These are phyloP conservation scores for Medakamo hakoo DNA, from an alignment of 139 green algal species.

Conservation along the genomic window DNA sequence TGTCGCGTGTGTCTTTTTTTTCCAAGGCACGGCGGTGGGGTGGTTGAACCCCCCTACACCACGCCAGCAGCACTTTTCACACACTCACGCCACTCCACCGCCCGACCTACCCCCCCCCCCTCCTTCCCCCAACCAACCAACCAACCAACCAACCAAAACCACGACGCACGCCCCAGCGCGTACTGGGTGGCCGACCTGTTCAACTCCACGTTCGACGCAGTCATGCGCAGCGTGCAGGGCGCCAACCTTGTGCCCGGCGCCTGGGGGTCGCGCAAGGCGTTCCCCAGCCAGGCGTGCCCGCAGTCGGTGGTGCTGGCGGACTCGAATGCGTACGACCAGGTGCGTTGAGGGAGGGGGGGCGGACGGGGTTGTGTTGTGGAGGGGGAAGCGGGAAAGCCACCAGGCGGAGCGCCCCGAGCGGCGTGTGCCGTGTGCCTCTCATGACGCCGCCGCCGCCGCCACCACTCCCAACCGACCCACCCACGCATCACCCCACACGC, in stretches of 20 bases:
- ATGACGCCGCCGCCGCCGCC: neutral
- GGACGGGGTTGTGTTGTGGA: constrained; percentile 18
- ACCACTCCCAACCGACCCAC: neutral
- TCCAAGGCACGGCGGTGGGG: too few relatives aligned
- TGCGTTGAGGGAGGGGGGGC: neutral
- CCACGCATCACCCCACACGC: too few relatives aligned
- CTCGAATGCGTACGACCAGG: too few relatives aligned
- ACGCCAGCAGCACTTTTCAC: too few relatives aligned
- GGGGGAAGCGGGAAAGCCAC: constrained; percentile 5
- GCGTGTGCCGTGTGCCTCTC: constrained; percentile 19
- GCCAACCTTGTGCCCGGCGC: neutral
- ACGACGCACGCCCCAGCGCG: neutral
- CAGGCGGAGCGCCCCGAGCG: constrained; percentile 23
- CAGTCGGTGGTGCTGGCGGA: too few relatives aligned
- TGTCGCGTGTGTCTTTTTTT: too few relatives aligned
- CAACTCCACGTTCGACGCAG: neutral
- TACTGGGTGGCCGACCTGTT: neutral
- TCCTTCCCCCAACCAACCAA: neutral
- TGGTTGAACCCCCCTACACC: too few relatives aligned
- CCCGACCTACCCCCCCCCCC: neutral
- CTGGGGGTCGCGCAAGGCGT: neutral
- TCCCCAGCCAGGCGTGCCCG: neutral
- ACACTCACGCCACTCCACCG: neutral
- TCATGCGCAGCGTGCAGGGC: neutral
- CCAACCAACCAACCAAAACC: neutral